Evolutionary conservation across 805 yeast genomes (phyloP), one percentile per base, ranked within the genome.

Genomic region (Saturnispora ahearnii): DNA sequence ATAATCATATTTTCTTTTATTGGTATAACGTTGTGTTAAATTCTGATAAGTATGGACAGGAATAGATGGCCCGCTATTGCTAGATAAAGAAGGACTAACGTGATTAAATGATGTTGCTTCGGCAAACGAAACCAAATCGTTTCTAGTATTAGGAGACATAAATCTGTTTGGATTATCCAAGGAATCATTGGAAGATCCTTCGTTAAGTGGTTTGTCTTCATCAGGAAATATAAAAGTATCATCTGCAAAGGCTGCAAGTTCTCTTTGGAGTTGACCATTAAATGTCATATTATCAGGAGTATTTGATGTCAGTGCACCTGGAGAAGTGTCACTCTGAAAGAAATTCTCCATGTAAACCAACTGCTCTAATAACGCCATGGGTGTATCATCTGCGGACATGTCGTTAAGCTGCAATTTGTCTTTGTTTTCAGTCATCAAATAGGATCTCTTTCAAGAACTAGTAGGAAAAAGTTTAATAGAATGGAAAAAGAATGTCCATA

Each of bases 211-310:
- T 60, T 84, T 84, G 33, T 84, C 91, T 59, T 86, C 93, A 60
- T 85, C 93, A 1, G 91, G 88, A 61, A 85, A 85, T 2, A 85
- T 76, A 56, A 85, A 85, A 2, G 87, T 76, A 52, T 84, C 90
- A 58, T 84, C 90, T 0, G 90, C 91, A 73, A 85, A 85, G 1
- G 89, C 90, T 15, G 87, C 85, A 54, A 85, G 72, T 59, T 85
- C 93, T 15, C 77, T 78, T 5, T 79, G 74, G 26, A 77, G 57
- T 46, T 77, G 74, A 53, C 76, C 80, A 55, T 77, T 81, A 28
- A 76, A 67, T 36, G 68, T 67, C 57, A 63, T 67, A 70, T 46
- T 71, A 22, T 41, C 37, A 29, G 49, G 50, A 13, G 41, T 45
- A 12, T 28, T 44, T 74, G 50, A 67, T 69, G 66, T 53, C 5